Evolutionary conservation across 768 basidiomycete genomes (phyloP).

Genomic region (Calocybe cyanea): DNA sequence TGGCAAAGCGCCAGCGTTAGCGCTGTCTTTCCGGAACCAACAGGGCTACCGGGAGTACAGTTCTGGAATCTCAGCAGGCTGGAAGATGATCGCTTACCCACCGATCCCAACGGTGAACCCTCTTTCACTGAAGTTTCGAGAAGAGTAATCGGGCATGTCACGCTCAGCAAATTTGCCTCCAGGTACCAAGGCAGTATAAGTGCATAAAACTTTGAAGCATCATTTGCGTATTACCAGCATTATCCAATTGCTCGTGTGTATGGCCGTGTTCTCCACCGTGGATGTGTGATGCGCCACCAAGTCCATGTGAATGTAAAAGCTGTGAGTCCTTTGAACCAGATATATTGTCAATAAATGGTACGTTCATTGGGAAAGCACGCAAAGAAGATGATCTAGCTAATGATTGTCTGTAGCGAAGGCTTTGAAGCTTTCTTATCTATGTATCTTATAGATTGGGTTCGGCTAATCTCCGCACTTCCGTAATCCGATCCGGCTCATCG

Average conservation of each 20-base stretch:
- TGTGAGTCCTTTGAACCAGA: constrained; percentile 25
- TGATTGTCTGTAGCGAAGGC: no score
- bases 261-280: constrained; percentile 85
- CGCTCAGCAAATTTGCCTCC: constrained; percentile 89
- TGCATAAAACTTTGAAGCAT: not conserved
- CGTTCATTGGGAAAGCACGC: constrained; percentile 41
- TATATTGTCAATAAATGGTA: constrained; percentile 75
- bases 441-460: no score
- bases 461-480: no score
- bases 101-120: constrained; percentile 99
- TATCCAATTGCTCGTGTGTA: constrained; percentile 89
- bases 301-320: constrained; percentile 51
- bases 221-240: constrained; percentile 61
- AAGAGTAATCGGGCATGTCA: constrained; percentile 85
- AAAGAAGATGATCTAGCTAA: not conserved
- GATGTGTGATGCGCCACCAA: constrained; percentile 43
- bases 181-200: not conserved
- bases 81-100: constrained; percentile 52
- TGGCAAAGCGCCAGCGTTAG: constrained; percentile 88
- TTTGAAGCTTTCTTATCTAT: no score
- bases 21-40: constrained; percentile 98
- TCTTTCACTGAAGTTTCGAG: constrained; percentile 84
- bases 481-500: no score
- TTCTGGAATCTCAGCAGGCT: constrained; percentile 1
- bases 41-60: constrained; percentile 55